These are phyloP conservation scores for Exophiala bonariae DNA, from an alignment of 2,329 filamentous ascomycete genomes.

Conservation along the genomic window DNA sequence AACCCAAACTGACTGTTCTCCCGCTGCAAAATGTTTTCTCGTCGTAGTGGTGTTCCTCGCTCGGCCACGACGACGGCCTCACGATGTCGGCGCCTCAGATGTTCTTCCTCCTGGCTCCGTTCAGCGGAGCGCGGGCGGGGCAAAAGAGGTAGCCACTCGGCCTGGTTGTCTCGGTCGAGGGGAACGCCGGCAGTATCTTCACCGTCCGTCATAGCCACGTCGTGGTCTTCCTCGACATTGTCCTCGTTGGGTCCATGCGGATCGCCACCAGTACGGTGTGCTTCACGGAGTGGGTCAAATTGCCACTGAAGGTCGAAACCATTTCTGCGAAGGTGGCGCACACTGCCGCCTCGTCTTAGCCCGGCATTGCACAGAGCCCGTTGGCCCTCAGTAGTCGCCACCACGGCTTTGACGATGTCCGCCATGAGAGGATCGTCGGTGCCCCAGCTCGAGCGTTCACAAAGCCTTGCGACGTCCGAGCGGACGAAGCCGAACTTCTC, in stretches of 20 bases:
- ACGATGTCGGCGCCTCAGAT: constrained; percentile 71
- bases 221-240: constrained; percentile 50
- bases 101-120: constrained; percentile 48
- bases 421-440: constrained; percentile 45
- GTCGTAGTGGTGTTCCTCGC: constrained; percentile 71
- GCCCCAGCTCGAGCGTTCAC: constrained; percentile 39
- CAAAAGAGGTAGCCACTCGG: neutral
- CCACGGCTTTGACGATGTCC: constrained; percentile 41
- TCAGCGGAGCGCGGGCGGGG: constrained; percentile 15
- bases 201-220: constrained; percentile 54
- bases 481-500: constrained; percentile 47
- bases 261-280: neutral
- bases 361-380: constrained; percentile 44
- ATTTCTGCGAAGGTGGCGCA: constrained; percentile 42
- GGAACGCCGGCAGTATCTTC: constrained; percentile 47
- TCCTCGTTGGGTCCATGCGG: neutral
- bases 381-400: constrained; percentile 37
- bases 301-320: no score
- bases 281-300: no score
- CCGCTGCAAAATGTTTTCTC: constrained; percentile 75
- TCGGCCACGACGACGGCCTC: constrained; percentile 92
- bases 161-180: constrained; percentile 1
- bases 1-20: constrained; percentile 30
- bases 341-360: constrained; percentile 29
- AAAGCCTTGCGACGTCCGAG: constrained; percentile 41